A percentile compares a stretch with the other conserved stretches of the same genome.
Evolutionary conservation across 345 rosid genomes (phyloP).

Genomic region (Xanthoceras sorbifolium): DNA sequence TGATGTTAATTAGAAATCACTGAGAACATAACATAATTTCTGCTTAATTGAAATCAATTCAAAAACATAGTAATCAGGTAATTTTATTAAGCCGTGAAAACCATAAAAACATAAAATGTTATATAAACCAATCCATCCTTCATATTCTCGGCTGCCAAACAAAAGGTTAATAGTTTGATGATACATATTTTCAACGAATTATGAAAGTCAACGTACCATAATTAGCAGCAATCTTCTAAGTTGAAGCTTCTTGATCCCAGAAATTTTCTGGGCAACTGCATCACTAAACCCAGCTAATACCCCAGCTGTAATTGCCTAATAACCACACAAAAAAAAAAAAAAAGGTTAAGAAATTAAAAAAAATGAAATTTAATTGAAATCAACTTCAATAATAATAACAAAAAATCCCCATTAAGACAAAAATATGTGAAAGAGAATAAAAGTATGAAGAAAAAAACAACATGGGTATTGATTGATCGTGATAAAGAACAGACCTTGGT

Average conservation of each 20-base stretch:
- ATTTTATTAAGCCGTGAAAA: neutral
- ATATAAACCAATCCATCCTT: neutral
- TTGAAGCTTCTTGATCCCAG: conserved; percentile 74
- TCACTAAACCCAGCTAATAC: conserved; percentile 79
- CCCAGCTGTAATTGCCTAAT: conserved; percentile 82
- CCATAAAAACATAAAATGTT: neutral
- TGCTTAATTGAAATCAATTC: neutral
- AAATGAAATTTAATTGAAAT: neutral
- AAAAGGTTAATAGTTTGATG: neutral
- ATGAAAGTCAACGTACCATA: conserved; percentile 49
- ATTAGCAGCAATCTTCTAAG: conserved; percentile 68
- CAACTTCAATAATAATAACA: neutral
- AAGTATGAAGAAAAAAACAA: neutral
- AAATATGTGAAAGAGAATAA: neutral
- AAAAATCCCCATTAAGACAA: neutral
- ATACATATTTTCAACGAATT: neutral
- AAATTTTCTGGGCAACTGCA: conserved; percentile 80
- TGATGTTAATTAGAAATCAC: neutral
- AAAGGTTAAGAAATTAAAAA: conserved; percentile 3
- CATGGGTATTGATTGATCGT: conserved; percentile 7
- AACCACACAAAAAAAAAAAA: conserved; percentile 12
- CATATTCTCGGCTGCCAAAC: conserved; percentile 22
- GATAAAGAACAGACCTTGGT: conserved; percentile 56
- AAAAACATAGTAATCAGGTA: neutral
- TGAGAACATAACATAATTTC: neutral